Conservation (phyloP, 1,284 basidiomycete species). For the Vanrija humicola region DNA sequence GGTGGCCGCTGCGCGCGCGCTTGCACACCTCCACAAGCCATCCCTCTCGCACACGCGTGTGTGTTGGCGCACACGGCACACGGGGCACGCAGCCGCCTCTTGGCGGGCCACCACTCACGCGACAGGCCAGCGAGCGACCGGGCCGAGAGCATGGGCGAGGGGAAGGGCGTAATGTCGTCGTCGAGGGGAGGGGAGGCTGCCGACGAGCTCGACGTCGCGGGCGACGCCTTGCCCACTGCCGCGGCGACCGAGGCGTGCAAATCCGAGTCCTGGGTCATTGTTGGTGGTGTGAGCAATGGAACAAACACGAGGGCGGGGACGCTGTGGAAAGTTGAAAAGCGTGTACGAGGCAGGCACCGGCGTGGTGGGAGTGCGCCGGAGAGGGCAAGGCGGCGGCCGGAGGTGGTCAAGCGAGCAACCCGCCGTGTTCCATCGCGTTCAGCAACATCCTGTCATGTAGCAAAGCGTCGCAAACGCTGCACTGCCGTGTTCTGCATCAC, state of each 20-base stretch:
- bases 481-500: too few relatives aligned
- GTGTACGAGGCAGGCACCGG: too few relatives aligned
- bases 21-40: background rate
- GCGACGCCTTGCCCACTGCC: conserved; percentile 2
- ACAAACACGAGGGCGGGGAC: background rate
- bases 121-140: conserved; percentile 38
- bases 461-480: too few relatives aligned
- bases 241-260: conserved; percentile 8
- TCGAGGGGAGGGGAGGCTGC: conserved; percentile 17
- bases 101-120: conserved; percentile 22
- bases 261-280: conserved; percentile 7
- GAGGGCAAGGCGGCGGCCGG: too few relatives aligned
- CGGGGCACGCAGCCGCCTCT: background rate
- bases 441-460: too few relatives aligned
- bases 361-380: too few relatives aligned
- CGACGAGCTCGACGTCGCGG: conserved; percentile 7
- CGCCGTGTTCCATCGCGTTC: too few relatives aligned
- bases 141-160: conserved; percentile 34
- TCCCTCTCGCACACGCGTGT: too few relatives aligned
- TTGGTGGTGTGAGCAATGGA: background rate
- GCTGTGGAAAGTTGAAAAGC: too few relatives aligned
- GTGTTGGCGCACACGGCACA: background rate
- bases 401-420: too few relatives aligned
- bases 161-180: conserved; percentile 47
- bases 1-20: background rate